Conservation (phyloP, 2,329 filamentous ascomycete species). For the Aspergillus sp. region DNA sequence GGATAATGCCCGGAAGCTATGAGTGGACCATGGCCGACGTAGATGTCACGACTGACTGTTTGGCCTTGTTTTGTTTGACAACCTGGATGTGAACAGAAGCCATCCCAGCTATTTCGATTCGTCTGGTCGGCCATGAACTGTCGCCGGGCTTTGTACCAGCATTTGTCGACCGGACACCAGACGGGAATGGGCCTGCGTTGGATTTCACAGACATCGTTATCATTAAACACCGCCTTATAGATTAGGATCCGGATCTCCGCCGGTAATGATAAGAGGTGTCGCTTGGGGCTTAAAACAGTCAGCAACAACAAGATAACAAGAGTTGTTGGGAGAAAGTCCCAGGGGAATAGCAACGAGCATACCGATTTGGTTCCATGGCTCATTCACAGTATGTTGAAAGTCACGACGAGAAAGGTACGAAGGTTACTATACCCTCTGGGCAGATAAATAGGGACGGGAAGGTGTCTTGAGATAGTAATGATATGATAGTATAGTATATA, state of each 20-base stretch:
- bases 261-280: constrained; percentile 1
- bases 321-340: not conserved
- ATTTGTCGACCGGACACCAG: not conserved
- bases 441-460: not conserved
- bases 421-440: not conserved
- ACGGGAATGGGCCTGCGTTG: not conserved
- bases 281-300: not conserved
- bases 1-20: constrained; percentile 2
- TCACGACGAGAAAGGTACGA: not conserved
- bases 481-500: too few relatives aligned
- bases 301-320: not conserved
- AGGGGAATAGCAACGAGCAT: not conserved
- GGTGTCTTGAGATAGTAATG: too few relatives aligned
- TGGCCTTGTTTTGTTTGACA: not conserved
- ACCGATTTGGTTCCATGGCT: not conserved
- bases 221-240: not conserved
- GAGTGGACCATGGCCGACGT: not conserved
- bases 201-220: not conserved
- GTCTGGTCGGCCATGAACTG: not conserved
- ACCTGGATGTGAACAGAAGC: not conserved
- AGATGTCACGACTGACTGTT: not conserved
- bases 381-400: not conserved
- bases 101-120: not conserved
- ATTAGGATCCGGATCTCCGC: constrained; percentile 7
- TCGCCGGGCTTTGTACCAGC: not conserved